These are phyloP conservation scores for Cladorrhinum sp. DNA, from an alignment of 2,329 filamentous ascomycete species.

Conservation along the genomic window DNA sequence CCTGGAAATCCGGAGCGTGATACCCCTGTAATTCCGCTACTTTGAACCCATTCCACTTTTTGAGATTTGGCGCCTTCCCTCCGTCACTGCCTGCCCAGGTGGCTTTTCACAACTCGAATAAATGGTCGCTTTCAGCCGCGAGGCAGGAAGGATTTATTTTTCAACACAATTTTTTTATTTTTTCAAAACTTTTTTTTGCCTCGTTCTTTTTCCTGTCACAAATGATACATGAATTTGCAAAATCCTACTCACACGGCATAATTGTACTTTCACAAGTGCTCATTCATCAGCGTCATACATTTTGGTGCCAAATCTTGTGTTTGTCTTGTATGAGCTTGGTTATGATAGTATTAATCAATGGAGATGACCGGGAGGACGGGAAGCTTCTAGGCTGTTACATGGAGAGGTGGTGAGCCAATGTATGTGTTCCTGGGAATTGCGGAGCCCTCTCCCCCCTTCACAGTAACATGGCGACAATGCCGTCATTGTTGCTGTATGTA, in stretches of 20 bases:
- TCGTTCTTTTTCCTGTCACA: not conserved
- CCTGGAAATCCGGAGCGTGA: not conserved
- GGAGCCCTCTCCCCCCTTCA: not conserved
- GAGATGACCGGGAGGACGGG: not conserved
- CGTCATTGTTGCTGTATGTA: too few relatives aligned
- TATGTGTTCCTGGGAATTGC: not conserved
- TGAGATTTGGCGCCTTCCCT: not conserved
- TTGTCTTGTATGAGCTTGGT: not conserved
- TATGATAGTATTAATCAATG: not conserved
- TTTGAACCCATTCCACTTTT: not conserved
- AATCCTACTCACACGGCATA: too few relatives aligned
- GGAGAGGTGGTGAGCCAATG: too few relatives aligned
- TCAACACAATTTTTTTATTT: too few relatives aligned
- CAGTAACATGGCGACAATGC: too few relatives aligned
- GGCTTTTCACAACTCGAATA: too few relatives aligned
- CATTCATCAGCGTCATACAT: not conserved
- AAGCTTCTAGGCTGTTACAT: too few relatives aligned
- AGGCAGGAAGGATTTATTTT: too few relatives aligned
- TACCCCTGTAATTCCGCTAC: not conserved
- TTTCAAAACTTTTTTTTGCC: not conserved
- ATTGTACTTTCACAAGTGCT: too few relatives aligned
- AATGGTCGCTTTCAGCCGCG: too few relatives aligned
- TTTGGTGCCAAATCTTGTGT: not conserved
- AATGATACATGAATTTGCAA: too few relatives aligned
- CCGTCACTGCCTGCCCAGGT: too few relatives aligned